phyloP scores from a whole-genome alignment of 176 grass and related monocot species.

The Ananas comosus region DNA sequence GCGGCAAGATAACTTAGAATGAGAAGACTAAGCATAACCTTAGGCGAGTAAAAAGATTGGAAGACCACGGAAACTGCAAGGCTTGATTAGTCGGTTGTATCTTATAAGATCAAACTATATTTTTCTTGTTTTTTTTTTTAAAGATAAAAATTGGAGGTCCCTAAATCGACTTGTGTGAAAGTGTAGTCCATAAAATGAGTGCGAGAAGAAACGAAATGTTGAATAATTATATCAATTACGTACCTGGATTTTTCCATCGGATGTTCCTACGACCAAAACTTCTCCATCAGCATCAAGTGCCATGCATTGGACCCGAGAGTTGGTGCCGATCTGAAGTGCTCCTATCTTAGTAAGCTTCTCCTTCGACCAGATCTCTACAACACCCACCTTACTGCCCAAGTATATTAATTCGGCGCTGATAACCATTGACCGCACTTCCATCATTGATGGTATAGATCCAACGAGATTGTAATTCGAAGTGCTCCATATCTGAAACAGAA shows the following conservation, averaged over 20 bases:
- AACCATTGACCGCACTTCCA: slow-evolving; percentile 41
- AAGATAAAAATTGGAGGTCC: too few species aligned
- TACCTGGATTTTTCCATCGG: slow-evolving; percentile 55
- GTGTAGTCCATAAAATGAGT: background rate
- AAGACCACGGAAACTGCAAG: too few species aligned
- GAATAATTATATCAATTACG: background rate
- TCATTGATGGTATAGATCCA: slow-evolving; percentile 36
- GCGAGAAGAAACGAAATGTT: background rate
- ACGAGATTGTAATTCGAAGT: slow-evolving; percentile 46
- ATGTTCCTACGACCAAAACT: slow-evolving; percentile 45
- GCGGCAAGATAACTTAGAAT: too few species aligned
- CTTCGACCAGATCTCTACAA: slow-evolving; percentile 68
- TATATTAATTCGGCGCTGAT: slow-evolving; percentile 46
- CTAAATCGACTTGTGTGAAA: background rate
- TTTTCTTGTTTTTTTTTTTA: too few species aligned
- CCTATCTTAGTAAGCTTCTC: slow-evolving; percentile 53
- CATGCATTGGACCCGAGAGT: slow-evolving; percentile 54
- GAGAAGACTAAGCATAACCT: too few species aligned
- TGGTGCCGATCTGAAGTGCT: slow-evolving; percentile 38
- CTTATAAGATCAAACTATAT: too few species aligned
- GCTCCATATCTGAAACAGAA: slow-evolving; percentile 40
- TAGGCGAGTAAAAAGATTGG: too few species aligned
- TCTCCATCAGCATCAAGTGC: slow-evolving; percentile 57
- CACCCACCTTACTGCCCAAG: slow-evolving; percentile 35
- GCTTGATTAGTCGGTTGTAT: too few species aligned